Percentiles rank a stretch among this genome's conserved stretches.
Evolutionary conservation across 768 basidiomycete genomes (phyloP).

Genomic region (Hypholoma fasciculare): DNA sequence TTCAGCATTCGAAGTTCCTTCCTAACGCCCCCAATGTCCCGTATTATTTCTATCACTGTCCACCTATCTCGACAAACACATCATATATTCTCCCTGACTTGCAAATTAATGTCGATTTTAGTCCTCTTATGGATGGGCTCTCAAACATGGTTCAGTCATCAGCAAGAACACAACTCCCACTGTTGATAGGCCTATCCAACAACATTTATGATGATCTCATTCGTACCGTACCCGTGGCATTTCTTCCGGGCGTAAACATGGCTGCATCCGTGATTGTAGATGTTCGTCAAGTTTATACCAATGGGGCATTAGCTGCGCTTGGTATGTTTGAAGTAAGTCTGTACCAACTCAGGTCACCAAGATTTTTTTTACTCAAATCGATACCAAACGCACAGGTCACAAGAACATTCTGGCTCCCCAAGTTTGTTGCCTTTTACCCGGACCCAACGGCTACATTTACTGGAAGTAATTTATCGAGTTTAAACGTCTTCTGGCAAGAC

Average conservation of each 20-base stretch:
- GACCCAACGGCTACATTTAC: not conserved
- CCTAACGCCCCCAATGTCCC: not conserved
- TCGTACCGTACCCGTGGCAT: not conserved
- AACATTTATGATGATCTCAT: not conserved
- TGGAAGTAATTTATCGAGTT: not conserved
- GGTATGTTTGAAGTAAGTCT: not conserved
- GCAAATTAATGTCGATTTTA: not conserved
- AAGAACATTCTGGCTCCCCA: not conserved
- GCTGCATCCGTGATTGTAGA: not conserved
- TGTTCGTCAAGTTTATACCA: not conserved
- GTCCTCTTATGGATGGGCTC: not conserved
- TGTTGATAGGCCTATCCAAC: not conserved
- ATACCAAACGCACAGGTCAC: not conserved
- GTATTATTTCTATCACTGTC: not conserved
- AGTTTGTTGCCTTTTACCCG: not conserved
- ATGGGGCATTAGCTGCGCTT: not conserved
- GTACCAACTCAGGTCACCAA: not conserved
- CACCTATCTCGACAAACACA: not conserved
- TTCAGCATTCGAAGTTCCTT: not conserved
- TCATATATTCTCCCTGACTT: not conserved
- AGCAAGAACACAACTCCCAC: not conserved
- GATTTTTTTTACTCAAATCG: not conserved
- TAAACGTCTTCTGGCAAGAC: not conserved
- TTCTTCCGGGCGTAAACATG: not conserved
- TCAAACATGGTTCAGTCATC: not conserved